Base-by-base conservation (phyloP, 169 alveolate genomes). In the Theileria parva region DNA sequence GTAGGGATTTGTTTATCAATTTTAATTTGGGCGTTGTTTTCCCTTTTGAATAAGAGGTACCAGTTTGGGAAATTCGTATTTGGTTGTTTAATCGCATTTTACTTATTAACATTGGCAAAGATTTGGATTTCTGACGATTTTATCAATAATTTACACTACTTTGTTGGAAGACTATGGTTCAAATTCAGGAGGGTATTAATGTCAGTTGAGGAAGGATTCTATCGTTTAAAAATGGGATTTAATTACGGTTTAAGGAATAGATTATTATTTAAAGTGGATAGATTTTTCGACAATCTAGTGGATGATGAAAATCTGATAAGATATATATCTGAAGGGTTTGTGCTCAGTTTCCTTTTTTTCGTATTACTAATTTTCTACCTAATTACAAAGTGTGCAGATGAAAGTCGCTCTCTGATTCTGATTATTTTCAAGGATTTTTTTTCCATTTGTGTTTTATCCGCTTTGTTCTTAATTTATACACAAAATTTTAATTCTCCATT, bases 371-470 rank as follows among this genome's bases (percentile, higher is more conserved):
- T 63, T 15, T 63, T 63, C 71, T 63, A 6, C 19, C 25, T 63
- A 6, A 63, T 63, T 39, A 63, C 71, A 30, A 63, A 63, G 71
- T 63, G 71, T 34, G 2, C 71, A 39, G 32, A 63, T 15, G 71
- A 63, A 32, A 63, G 71, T 21, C 25, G 71, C 15, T 63, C 71
- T 15, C 48, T 63, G 71, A 30, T 63, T 3, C 25, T 63, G 71
- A 28, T 63, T 39, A 63, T 63, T 39, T 63, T 63, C 21, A 63
- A 63, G 71, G 71, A 63, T 39, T 63, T 63, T 39, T 21, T 63
- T 19, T 63, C 39, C 71, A 63, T 63, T 39, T n/a, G 25, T 39
- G 27, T 63, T 8, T 15, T 63, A 15, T 63, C 71, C 9, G 32
- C 39, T 30, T n/a, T 63, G 39, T 63, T 63, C 32, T 30, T 63